A percentile compares a stretch with the other conserved stretches of the same genome.
These are phyloP conservation scores for Solanum sitiens DNA, from an alignment of 257 asterid species.

Conservation along the genomic window DNA sequence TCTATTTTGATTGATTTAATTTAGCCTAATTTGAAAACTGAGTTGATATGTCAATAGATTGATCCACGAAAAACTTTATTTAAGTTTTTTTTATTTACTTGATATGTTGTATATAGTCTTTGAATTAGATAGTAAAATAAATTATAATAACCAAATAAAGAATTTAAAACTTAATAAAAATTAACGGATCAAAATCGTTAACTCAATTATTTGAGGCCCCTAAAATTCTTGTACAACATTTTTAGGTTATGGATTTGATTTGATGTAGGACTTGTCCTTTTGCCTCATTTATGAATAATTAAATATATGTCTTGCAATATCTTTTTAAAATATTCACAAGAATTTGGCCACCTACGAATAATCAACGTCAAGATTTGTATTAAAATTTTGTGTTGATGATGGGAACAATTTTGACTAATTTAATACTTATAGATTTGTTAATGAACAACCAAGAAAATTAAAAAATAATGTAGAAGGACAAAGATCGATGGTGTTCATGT, in stretches of 20 bases:
- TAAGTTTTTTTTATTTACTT: background rate
- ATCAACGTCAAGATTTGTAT: background rate
- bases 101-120: background rate
- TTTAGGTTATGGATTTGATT: background rate
- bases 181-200: background rate
- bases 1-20: background rate
- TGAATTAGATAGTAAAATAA: background rate
- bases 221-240: background rate
- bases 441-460: background rate
- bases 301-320: background rate
- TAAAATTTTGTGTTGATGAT: background rate
- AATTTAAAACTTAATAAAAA: background rate
- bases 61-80: background rate
- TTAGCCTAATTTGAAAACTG: background rate
- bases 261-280: background rate
- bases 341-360: background rate
- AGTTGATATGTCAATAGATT: background rate
- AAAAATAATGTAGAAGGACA: background rate
- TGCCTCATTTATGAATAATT: background rate
- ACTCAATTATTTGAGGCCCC: background rate
- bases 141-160: background rate
- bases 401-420: background rate
- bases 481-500: background rate
- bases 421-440: background rate
- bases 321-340: background rate